Evolutionary conservation across 2,329 filamentous ascomycete genomes (phyloP).

Genomic region (Mariannaea elegans): DNA sequence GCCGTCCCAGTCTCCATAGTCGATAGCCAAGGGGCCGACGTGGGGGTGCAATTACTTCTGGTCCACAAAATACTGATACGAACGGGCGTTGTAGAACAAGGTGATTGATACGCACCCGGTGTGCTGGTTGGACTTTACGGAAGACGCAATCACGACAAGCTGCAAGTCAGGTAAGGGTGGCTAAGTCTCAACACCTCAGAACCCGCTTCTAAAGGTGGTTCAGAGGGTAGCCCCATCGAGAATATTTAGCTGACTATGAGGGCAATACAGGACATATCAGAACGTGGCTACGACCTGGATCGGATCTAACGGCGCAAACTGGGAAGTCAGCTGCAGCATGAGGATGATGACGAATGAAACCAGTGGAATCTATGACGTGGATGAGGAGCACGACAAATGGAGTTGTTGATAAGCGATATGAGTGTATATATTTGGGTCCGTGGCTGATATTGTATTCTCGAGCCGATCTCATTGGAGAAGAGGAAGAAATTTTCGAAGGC

Average conservation of each 20-base stretch:
- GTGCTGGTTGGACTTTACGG: conserved; percentile 91
- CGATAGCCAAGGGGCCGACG: neutral
- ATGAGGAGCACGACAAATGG: conserved; percentile 27
- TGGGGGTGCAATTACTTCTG: conserved; percentile 3
- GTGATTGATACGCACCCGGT: conserved; percentile 85
- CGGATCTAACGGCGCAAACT: conserved; percentile 38
- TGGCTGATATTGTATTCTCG: neutral
- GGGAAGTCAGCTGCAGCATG: conserved; percentile 31
- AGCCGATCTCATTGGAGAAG: conserved; percentile 9
- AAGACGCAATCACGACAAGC: conserved; percentile 91
- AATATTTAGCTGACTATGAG: conserved; percentile 26
- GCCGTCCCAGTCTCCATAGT: neutral
- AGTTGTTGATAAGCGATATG: conserved; percentile 15
- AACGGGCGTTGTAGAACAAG: conserved; percentile 68
- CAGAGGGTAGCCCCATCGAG: neutral
- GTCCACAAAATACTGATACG: conserved; percentile 27
- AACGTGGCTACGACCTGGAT: conserved; percentile 74
- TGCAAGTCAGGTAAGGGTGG: conserved; percentile 81
- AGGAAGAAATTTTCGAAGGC: conserved; percentile 7
- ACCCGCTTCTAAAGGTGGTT: neutral
- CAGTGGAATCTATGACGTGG: conserved; percentile 22
- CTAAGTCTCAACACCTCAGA: neutral
- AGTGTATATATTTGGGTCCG: conserved; percentile 14
- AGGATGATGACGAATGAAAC: conserved; percentile 26
- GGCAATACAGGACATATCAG: conserved; percentile 71